A percentile compares a stretch with the other conserved stretches of the same genome.
phyloP scores from a whole-genome alignment of 257 asterid genomes.

The Nicotiana knightiana region DNA sequence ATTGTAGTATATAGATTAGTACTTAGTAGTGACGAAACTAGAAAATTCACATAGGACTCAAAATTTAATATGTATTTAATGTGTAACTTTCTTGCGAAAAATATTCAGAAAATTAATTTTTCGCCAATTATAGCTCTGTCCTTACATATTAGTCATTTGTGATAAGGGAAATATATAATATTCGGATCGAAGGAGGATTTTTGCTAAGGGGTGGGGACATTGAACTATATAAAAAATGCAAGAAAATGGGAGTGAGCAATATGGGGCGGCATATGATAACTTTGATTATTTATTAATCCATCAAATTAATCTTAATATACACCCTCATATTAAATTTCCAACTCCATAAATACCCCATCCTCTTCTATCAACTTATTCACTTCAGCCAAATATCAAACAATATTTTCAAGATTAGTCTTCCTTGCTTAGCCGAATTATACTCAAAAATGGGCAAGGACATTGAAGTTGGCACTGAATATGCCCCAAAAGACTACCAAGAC shows the following conservation, averaged over 20 bases:
- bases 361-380: background rate
- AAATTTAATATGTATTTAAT: too few relatives aligned
- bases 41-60: too few relatives aligned
- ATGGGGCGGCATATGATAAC: background rate
- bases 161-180: too few relatives aligned
- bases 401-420: background rate
- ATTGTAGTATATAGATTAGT: too few relatives aligned
- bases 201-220: background rate
- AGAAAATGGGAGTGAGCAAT: background rate
- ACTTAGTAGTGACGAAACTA: too few relatives aligned
- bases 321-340: background rate
- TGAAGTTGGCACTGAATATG: conserved; percentile 42
- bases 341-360: conserved; percentile 38
- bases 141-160: too few relatives aligned
- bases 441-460: conserved; percentile 42
- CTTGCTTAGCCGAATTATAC: background rate
- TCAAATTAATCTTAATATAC: background rate
- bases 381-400: conserved; percentile 8
- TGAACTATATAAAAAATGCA: background rate
- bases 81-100: too few relatives aligned
- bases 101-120: too few relatives aligned
- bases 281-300: background rate
- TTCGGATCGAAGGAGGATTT: too few relatives aligned
- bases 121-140: too few relatives aligned
- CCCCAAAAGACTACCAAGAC: conserved; percentile 56